Percentiles rank a stretch among this genome's conserved stretches.
phyloP scores from a whole-genome alignment of 306 rosid genomes.

The Mimosa bimucronata region DNA sequence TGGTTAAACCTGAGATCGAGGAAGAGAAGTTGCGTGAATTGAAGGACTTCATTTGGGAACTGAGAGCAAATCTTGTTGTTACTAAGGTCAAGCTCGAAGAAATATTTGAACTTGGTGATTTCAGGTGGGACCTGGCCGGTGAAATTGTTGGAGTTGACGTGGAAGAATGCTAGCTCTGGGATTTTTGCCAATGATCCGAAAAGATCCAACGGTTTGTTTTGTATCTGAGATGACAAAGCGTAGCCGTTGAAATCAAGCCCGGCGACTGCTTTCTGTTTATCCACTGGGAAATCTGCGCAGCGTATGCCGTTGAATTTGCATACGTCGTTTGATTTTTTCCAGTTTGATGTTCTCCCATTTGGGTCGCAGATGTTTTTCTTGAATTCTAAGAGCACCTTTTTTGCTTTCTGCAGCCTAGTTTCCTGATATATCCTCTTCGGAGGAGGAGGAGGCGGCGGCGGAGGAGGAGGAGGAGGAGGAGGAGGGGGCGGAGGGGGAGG shows the following conservation, averaged over 20 bases:
- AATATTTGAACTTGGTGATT: neutral
- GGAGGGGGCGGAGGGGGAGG: neutral
- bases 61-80: conserved; percentile 47
- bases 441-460: neutral
- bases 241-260: conserved; percentile 57
- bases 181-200: conserved; percentile 35
- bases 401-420: neutral
- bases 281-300: conserved; percentile 2
- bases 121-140: conserved; percentile 25
- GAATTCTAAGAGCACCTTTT: neutral
- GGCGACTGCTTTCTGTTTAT: conserved; percentile 5
- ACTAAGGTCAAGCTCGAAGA: conserved; percentile 81
- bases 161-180: conserved; percentile 51
- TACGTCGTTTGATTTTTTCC: neutral
- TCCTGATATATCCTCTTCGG: too few relatives aligned
- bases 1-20: conserved; percentile 73
- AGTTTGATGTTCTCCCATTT: neutral
- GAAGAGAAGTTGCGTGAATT: conserved; percentile 40
- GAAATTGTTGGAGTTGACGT: conserved; percentile 74
- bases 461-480: neutral
- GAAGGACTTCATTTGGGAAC: conserved; percentile 52
- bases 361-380: neutral
- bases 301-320: conserved; percentile 39
- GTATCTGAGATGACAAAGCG: neutral
- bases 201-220: neutral